Evolutionary conservation across 192 early-diverging fungal genomes (phyloP).

Genomic region (Physocladia obscura): DNA sequence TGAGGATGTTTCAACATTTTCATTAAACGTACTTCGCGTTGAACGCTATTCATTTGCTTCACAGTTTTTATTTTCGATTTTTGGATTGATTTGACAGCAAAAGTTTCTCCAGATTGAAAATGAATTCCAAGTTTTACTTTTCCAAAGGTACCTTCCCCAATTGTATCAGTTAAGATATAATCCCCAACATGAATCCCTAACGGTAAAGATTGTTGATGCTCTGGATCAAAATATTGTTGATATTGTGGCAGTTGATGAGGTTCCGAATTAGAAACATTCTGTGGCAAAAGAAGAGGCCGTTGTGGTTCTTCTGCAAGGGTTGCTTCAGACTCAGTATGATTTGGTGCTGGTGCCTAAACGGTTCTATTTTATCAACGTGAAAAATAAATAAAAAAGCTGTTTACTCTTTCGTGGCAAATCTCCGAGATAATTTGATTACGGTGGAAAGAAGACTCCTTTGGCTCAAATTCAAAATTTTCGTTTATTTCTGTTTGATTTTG

Average conservation of each 20-base stretch:
- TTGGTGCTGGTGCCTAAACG: neutral
- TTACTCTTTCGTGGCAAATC: too few species aligned
- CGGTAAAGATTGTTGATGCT: neutral
- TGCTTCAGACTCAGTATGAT: slow-evolving; percentile 27
- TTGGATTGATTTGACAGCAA: slow-evolving; percentile 62
- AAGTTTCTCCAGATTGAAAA: slow-evolving; percentile 52
- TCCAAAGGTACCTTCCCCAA: slow-evolving; percentile 67
- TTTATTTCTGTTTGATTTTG: too few species aligned
- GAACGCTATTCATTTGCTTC: slow-evolving; percentile 62
- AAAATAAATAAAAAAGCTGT: too few species aligned
- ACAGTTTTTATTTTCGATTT: slow-evolving; percentile 61
- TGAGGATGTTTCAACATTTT: slow-evolving; percentile 58
- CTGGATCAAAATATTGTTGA: neutral
- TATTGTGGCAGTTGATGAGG: neutral
- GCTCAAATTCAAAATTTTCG: too few species aligned
- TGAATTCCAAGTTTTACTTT: slow-evolving; percentile 59
- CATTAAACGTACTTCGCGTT: slow-evolving; percentile 63
- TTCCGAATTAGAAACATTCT: too few species aligned
- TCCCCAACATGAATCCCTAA: slow-evolving; percentile 38
- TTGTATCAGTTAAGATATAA: slow-evolving; percentile 56
- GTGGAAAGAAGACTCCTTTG: too few species aligned
- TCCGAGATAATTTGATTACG: too few species aligned
- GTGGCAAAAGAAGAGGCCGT: too few species aligned
- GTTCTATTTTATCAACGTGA: too few species aligned
- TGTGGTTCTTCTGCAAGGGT: slow-evolving; percentile 31